Evolutionary conservation across 306 rosid genomes (phyloP), one percentile per base, ranked within the genome.

Genomic region (Prinsepia uniflora): DNA sequence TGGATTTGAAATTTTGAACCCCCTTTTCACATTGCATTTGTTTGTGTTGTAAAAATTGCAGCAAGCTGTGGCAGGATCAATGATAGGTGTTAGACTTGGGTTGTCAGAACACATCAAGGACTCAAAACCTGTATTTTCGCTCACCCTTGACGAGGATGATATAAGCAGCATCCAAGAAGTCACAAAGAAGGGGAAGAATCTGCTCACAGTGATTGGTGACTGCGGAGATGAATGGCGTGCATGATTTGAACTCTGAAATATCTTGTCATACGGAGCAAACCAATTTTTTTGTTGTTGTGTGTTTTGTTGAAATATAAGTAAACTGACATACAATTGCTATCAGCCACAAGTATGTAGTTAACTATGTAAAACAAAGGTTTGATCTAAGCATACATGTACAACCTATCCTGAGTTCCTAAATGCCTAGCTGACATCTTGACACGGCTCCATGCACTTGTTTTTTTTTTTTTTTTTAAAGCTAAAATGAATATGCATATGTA

Each of bases 1-100:
- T n/a, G n/a, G n/a, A n/a, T n/a, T n/a, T n/a, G n/a, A n/a, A 24
- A 24, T 47, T 10, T 24, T 24, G 30, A 24, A 24, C 30, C 2
- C 30, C 30, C 30, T 10, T 46, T 40, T 10, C 8, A 6, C 62
- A 4, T 64, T 24, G 4, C 36, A 2, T 30, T 30, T 59, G 47
- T 56, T 75, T 57, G 73, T 39, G 30, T 68, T 65, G 63, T 50
- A 18, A 41, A 79, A 80, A 77, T 50, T 79, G 81, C 96, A 93
- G 98, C 89, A 96, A 20, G 87, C 87, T 8, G 94, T 93, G 75
- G 98, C 94, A 42, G 98, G 98, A 80, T 93, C 98, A 20, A 93
- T 93, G 98, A 65, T 93, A 58, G 98, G 98, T 39, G 96, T 89
- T 40, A 85, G 98, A 81, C 97, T 90, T 63, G 98, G 98, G 66